These are phyloP conservation scores for Coemansia sp. DNA, from an alignment of 192 early-diverging fungal genomes.

Conservation along the genomic window DNA sequence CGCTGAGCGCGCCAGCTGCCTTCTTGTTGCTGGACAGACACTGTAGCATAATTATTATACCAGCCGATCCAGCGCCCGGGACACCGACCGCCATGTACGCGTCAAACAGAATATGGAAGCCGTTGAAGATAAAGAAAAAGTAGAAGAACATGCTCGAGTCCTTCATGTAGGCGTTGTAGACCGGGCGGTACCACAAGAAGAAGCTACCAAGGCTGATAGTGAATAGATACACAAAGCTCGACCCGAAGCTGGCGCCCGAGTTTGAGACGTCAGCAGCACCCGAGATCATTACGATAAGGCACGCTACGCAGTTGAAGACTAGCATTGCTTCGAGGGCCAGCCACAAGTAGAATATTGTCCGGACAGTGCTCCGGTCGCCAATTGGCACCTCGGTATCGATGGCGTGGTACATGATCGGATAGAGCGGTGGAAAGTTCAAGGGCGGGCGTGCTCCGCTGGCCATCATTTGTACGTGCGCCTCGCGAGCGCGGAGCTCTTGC, in stretches of 20 bases:
- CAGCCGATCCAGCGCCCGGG: slow-evolving; percentile 78
- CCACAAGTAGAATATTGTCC: slow-evolving; percentile 76
- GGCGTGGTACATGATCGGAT: slow-evolving; percentile 80
- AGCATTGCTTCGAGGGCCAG: slow-evolving; percentile 71
- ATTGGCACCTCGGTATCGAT: slow-evolving; percentile 75
- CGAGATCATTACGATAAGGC: slow-evolving; percentile 72
- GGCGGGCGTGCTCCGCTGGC: slow-evolving; percentile 64
- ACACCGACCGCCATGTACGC: slow-evolving; percentile 89
- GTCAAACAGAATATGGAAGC: slow-evolving; percentile 79
- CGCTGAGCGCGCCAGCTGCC: slow-evolving; percentile 66
- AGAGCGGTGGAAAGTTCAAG: slow-evolving; percentile 84
- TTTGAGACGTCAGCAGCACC: slow-evolving; percentile 64
- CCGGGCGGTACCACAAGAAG: slow-evolving; percentile 87
- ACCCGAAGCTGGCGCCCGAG: slow-evolving; percentile 78
- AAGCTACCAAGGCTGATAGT: slow-evolving; percentile 77
- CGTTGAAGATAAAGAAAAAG: slow-evolving; percentile 84
- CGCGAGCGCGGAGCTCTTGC: slow-evolving; percentile 65
- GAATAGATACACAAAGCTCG: slow-evolving; percentile 72
- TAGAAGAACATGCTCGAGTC: slow-evolving; percentile 86
- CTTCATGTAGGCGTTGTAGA: slow-evolving; percentile 88
- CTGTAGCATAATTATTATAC: slow-evolving; percentile 78
- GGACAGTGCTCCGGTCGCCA: slow-evolving; percentile 64
- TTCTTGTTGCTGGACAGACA: slow-evolving; percentile 69
- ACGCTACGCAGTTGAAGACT: slow-evolving; percentile 77
- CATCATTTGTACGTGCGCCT: slow-evolving; percentile 61